Percentiles rank a stretch among this genome's conserved stretches.
Conservation (phyloP, 1,139 yeast genomes). For the Saccharomyces pastorianus region DNA sequence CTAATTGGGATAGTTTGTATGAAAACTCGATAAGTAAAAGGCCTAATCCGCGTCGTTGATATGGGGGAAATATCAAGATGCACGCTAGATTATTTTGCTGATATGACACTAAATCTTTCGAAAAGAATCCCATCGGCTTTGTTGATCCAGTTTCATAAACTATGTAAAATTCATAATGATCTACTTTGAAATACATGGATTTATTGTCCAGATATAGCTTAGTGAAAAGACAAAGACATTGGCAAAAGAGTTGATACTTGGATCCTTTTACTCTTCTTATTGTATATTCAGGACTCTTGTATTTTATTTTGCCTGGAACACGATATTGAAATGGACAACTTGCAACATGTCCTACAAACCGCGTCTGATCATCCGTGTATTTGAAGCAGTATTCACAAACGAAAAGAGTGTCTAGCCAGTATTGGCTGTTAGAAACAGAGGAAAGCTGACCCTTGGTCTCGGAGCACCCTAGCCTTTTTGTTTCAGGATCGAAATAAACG, state of each 20-base stretch:
- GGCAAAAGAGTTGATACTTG: conserved; percentile 60
- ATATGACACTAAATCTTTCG: conserved; percentile 79
- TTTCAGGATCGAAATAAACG: conserved; percentile 49
- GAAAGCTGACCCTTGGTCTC: conserved; percentile 1
- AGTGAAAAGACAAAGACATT: conserved; percentile 74
- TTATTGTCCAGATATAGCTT: conserved; percentile 87
- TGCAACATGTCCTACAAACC: conserved; percentile 38
- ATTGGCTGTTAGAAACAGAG: conserved; percentile 7
- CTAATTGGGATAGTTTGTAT: conserved; percentile 58
- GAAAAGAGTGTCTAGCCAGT: conserved; percentile 54
- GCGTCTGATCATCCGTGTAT: conserved; percentile 45
- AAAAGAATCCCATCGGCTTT: conserved; percentile 81
- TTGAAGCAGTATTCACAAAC: conserved; percentile 83
- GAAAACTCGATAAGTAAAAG: conserved; percentile 75
- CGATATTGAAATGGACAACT: conserved; percentile 41
- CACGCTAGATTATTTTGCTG: conserved; percentile 85
- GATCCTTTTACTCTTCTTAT: conserved; percentile 64
- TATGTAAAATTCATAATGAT: conserved; percentile 71
- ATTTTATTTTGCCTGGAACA: conserved; percentile 62
- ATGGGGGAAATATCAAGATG: conserved; percentile 85
- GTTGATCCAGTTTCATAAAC: conserved; percentile 42
- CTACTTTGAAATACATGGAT: conserved; percentile 74
- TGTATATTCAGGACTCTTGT: conserved; percentile 48
- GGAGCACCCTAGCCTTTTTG: conserved; percentile 26
- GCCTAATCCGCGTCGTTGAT: conserved; percentile 72